Base-by-base conservation (phyloP, 2,329 filamentous ascomycete species). In the Hymenoscyphus fructigenus region DNA sequence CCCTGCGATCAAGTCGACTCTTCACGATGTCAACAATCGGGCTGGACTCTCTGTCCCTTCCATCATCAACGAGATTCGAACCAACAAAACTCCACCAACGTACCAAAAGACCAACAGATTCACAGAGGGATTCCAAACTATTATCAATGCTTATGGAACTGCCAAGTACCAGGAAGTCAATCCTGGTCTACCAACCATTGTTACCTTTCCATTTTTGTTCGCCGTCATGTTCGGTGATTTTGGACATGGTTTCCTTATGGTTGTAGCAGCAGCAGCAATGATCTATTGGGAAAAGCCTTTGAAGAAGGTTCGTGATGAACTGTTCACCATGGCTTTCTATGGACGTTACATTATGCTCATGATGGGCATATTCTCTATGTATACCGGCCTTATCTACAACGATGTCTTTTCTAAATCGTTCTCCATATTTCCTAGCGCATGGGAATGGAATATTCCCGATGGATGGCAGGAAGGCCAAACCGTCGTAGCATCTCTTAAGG, bases 151-250 rank as follows among this genome's bases (percentile, higher is more conserved):
- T 32, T 99, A 99, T 75, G 96, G 95, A 75, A 97, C 95, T 53
- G 91, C 95, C 66, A 98, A 96, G 70, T 99, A 99, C 79, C 91
- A 91, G 71, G 95, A 99, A 80, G 91, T 97, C 78, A 99, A 99
- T 80, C 95, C 95, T 64, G 94, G 93, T 67, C 85, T 99, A 26
- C 94, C 94, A 44, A 95, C 96, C 60, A 93, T 98, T 71, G 89
- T 99, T 69, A 99, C 95, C 5, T 99, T 99, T 79, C 95, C 96
- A n/a, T 99, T 99, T 83, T 84, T 99, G 68, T 99, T 99, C 76
- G 95, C 95, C 59, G 95, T 99, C 86, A 99, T 99, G 95, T 99
- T 99, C 76, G 96, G 95, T 83, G 95, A 99, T 79, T 89, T 97
- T 65, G 96, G 95, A 60, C 95, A 99, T 75, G 95, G 94, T 70